Conservation (phyloP, 106 monocot species). For the Dactylorhiza incarnata region DNA sequence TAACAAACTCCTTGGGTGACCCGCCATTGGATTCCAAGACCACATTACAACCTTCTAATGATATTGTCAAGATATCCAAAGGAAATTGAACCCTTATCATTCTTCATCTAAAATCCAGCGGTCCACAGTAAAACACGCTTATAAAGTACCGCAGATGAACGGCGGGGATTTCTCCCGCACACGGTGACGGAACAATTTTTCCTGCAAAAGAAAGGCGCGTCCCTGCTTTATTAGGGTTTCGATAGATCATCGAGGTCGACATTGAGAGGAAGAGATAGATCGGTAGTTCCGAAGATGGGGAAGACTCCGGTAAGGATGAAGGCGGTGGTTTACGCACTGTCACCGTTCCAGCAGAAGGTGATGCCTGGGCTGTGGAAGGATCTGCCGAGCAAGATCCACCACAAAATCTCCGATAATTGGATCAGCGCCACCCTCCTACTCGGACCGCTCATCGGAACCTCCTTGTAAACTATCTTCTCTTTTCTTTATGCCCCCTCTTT, state of each 20-base stretch:
- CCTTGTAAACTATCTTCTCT: constrained; percentile 26
- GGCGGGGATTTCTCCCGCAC: no score
- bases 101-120: no score
- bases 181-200: no score
- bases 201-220: no score
- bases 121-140: no score
- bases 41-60: no score
- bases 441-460: constrained; percentile 72
- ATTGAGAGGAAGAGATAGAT: not conserved
- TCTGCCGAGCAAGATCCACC: constrained; percentile 67
- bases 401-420: constrained; percentile 93
- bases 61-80: no score
- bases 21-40: no score
- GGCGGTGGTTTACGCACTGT: constrained; percentile 87
- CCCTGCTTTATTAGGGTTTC: no score
- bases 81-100: no score
- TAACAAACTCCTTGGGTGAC: no score
- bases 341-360: constrained; percentile 96
- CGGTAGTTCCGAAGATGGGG: constrained; percentile 39
- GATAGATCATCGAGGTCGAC: not conserved
- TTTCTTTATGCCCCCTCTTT: not conserved
- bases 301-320: constrained; percentile 85
- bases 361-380: constrained; percentile 91
- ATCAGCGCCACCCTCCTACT: constrained; percentile 74
- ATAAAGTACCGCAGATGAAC: no score